Evolutionary conservation across 768 basidiomycete genomes (phyloP).

Genomic region (Peribolospora kevripleyi): DNA sequence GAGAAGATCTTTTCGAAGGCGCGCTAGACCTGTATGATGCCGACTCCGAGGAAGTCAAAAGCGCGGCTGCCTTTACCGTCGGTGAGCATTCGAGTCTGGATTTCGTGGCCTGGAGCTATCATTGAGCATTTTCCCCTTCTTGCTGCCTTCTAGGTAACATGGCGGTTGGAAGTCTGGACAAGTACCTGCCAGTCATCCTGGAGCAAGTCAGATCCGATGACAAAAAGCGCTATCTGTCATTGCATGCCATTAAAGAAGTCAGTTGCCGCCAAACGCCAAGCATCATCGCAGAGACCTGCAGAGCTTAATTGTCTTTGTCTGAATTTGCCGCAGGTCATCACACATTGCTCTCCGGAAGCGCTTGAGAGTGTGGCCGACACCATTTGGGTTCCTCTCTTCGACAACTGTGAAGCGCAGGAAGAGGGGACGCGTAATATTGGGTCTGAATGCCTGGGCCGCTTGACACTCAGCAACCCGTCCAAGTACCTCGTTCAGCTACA

Average conservation of each 20-base stretch:
- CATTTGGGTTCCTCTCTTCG: conserved; percentile 78
- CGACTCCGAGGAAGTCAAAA: conserved; percentile 61
- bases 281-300: background rate
- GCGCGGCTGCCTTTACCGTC: conserved; percentile 82
- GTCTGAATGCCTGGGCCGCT: conserved; percentile 84
- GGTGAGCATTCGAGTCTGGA: conserved; percentile 25
- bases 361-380: conserved; percentile 65
- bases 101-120: background rate
- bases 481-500: conserved; percentile 83
- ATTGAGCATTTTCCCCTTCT: background rate
- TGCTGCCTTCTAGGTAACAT: conserved; percentile 45
- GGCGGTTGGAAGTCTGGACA: conserved; percentile 69
- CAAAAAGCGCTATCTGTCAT: conserved; percentile 54
- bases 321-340: conserved; percentile 40
- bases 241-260: conserved; percentile 85
- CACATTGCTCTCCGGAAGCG: conserved; percentile 62
- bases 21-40: conserved; percentile 49
- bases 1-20: conserved; percentile 50
- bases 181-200: conserved; percentile 66
- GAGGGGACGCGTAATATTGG: conserved; percentile 85
- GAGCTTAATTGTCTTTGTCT: background rate
- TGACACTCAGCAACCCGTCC: conserved; percentile 72
- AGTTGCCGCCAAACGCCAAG: conserved; percentile 6
- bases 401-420: conserved; percentile 43
- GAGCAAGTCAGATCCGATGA: conserved; percentile 48